Evolutionary conservation across 306 rosid species (phyloP).

Genomic region (Cicer chorassanicum): DNA sequence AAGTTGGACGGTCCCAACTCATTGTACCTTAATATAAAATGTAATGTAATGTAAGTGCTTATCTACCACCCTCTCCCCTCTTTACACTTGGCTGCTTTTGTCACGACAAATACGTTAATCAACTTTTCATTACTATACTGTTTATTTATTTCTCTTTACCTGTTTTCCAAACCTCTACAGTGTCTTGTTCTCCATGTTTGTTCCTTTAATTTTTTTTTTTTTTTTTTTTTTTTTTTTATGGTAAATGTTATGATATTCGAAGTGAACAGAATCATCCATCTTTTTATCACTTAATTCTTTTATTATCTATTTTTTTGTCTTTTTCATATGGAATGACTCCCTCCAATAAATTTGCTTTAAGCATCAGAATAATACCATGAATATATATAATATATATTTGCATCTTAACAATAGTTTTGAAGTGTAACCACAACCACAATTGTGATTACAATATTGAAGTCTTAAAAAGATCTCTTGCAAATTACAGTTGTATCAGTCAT

Average conservation of each 20-base stretch:
- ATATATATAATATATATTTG: too few relatives aligned
- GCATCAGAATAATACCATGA: too few relatives aligned
- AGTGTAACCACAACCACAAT: too few relatives aligned
- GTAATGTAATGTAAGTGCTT: conserved; percentile 34
- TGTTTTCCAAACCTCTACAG: conserved; percentile 16
- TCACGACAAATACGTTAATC: conserved; percentile 41
- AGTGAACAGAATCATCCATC: background rate
- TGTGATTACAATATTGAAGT: too few relatives aligned
- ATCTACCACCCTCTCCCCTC: conserved; percentile 43
- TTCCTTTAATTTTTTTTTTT: background rate
- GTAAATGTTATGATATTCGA: background rate
- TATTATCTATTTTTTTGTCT: background rate
- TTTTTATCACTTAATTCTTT: background rate
- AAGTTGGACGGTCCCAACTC: conserved; percentile 49
- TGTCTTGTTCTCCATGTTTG: background rate
- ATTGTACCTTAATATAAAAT: background rate
- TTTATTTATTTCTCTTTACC: conserved; percentile 16
- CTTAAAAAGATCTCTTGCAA: background rate
- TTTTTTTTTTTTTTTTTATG: background rate
- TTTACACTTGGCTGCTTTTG: conserved; percentile 41
- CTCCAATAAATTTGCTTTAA: background rate
- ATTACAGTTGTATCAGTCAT: background rate
- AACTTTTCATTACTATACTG: conserved; percentile 43
- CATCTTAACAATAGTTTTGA: too few relatives aligned
- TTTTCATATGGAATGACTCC: too few relatives aligned